phyloP scores from a whole-genome alignment of 2,329 filamentous ascomycete species.

The Acrodontium crateriforme region DNA sequence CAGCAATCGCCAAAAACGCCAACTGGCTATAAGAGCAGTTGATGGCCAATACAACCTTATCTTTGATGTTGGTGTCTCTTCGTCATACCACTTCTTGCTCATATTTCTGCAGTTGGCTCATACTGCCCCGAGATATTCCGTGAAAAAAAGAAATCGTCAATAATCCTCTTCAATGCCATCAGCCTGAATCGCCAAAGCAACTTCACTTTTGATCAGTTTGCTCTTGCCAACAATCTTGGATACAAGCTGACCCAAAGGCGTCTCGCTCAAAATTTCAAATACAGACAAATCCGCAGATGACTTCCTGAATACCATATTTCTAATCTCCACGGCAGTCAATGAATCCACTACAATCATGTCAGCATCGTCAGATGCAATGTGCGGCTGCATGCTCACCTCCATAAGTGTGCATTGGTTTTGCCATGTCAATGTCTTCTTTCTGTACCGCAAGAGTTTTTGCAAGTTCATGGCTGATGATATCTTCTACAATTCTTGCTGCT shows the following conservation, averaged over 20 bases:
- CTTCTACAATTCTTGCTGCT: background rate
- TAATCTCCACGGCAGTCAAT: constrained; percentile 20
- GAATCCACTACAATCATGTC: constrained; percentile 26
- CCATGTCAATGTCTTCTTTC: constrained; percentile 3
- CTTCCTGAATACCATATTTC: background rate
- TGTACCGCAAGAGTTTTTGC: constrained; percentile 1
- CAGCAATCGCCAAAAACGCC: too few relatives aligned
- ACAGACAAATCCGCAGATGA: background rate
- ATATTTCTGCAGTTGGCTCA: too few relatives aligned
- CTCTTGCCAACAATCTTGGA: background rate
- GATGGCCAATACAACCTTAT: too few relatives aligned
- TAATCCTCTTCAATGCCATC: too few relatives aligned
- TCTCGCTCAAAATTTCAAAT: background rate
- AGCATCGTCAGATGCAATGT: background rate
- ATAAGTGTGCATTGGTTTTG: constrained; percentile 2
- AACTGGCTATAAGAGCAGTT: too few relatives aligned
- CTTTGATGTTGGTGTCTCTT: too few relatives aligned
- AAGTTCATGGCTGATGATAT: background rate
- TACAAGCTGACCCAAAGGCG: background rate
- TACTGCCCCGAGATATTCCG: too few relatives aligned
- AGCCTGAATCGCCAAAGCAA: too few relatives aligned
- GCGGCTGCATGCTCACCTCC: background rate
- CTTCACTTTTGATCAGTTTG: too few relatives aligned
- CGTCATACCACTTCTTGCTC: too few relatives aligned
- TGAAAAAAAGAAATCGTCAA: too few relatives aligned